Evolutionary conservation across 768 basidiomycete genomes (phyloP).

Genomic region (Boletus reticulatus): DNA sequence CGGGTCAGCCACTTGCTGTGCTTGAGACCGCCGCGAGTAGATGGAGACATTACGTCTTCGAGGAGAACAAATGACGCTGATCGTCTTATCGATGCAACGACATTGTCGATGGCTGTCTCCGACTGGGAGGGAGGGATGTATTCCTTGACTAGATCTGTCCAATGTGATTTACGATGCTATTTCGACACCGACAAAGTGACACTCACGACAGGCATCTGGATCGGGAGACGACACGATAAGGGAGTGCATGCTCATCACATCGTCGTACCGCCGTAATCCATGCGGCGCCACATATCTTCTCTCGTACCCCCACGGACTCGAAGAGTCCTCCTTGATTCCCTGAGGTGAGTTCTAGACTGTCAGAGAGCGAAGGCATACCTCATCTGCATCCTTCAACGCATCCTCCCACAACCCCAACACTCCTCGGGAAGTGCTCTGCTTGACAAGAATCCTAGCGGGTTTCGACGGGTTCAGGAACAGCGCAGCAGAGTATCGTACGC

Average conservation of each 20-base stretch:
- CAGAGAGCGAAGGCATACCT: too few relatives aligned
- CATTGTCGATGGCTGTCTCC: neutral
- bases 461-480: too few relatives aligned
- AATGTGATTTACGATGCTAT: neutral
- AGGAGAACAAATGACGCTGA: neutral
- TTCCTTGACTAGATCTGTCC: neutral
- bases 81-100: too few relatives aligned
- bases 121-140: neutral
- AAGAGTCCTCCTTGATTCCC: slow-evolving; percentile 2
- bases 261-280: neutral
- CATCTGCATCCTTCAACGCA: too few relatives aligned
- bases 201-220: neutral
- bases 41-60: neutral
- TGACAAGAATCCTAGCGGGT: too few relatives aligned
- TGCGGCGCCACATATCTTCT: too few relatives aligned
- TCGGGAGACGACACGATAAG: neutral
- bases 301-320: neutral
- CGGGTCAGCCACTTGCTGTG: slow-evolving; percentile 6
- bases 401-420: too few relatives aligned
- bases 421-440: too few relatives aligned
- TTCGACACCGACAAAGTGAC: neutral
- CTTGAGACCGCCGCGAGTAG: neutral
- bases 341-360: neutral
- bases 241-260: slow-evolving; percentile 2
- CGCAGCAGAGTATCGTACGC: too few relatives aligned